Evolutionary conservation across 176 grass and related monocot species (phyloP).

Genomic region (maize (Zea mays)): DNA sequence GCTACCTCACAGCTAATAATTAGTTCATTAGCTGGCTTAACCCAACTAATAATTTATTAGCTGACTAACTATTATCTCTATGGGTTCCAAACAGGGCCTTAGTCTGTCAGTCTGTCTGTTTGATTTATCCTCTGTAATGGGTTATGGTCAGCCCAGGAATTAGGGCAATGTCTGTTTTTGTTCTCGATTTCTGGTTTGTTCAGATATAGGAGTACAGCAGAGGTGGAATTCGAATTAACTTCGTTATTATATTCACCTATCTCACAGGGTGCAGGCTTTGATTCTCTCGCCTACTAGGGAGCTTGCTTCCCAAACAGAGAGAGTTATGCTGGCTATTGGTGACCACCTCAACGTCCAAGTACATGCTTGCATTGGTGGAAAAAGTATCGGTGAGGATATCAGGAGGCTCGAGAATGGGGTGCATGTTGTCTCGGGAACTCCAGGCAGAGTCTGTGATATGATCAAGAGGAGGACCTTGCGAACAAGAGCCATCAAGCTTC

Average conservation of each 20-base stretch:
- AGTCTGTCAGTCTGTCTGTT: no score
- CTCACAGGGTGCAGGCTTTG: conserved; percentile 74
- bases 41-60: no score
- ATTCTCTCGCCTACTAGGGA: conserved; percentile 87
- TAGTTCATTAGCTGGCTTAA: no score
- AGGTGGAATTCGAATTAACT: conserved; percentile 6
- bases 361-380: conserved; percentile 81
- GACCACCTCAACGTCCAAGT: conserved; percentile 74
- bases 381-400: conserved; percentile 81
- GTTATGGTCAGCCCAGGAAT: neutral
- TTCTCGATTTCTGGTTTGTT: neutral
- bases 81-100: no score
- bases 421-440: conserved; percentile 84
- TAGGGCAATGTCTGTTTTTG: neutral
- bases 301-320: conserved; percentile 83
- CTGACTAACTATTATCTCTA: no score
- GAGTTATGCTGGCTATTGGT: conserved; percentile 71
- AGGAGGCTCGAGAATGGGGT: conserved; percentile 81
- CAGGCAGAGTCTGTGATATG: conserved; percentile 81
- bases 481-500: conserved; percentile 81
- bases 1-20: no score
- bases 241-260: conserved; percentile 11
- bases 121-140: neutral
- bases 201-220: neutral
- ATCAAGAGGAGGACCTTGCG: conserved; percentile 85